Percentiles rank a stretch among this genome's conserved stretches.
Evolutionary conservation across 495 filamentous ascomycete genomes (phyloP).

Genomic region (Talaromyces wortmannii): DNA sequence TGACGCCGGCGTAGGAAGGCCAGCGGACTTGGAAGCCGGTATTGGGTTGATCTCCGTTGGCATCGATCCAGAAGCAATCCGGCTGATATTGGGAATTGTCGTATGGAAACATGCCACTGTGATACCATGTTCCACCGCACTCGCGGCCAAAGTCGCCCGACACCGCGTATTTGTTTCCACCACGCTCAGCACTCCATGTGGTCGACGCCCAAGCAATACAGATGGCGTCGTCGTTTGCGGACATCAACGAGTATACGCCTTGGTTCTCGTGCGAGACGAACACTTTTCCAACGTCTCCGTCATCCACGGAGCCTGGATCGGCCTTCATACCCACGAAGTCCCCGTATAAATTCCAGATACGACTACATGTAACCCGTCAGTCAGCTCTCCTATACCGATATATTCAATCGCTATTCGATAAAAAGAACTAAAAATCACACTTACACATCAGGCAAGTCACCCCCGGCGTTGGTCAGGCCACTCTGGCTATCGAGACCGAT

Average conservation of each 20-base stretch:
- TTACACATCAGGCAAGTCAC: background rate
- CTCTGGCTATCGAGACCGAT: background rate
- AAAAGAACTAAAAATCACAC: background rate
- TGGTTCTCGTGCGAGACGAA: background rate
- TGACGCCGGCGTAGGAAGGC: background rate
- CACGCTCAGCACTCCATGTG: background rate
- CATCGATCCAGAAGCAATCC: background rate
- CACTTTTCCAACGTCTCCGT: background rate
- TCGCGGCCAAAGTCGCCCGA: background rate
- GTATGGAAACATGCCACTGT: background rate
- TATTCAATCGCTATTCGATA: no score
- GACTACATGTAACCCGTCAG: background rate
- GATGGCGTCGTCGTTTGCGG: background rate
- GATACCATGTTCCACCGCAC: background rate
- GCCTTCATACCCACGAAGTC: background rate
- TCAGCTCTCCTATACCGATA: no score
- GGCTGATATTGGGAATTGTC: background rate
- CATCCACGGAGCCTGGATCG: background rate
- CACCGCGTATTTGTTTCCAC: background rate
- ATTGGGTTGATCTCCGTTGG: background rate
- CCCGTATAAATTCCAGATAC: background rate
- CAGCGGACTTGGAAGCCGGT: background rate
- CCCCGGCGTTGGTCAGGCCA: background rate
- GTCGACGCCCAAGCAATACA: background rate
- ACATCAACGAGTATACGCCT: background rate